A percentile compares a stretch with the other conserved stretches of the same genome.
Conservation (phyloP, 768 basidiomycete genomes). For the Tylopilus plumbeoviolaceoides region DNA sequence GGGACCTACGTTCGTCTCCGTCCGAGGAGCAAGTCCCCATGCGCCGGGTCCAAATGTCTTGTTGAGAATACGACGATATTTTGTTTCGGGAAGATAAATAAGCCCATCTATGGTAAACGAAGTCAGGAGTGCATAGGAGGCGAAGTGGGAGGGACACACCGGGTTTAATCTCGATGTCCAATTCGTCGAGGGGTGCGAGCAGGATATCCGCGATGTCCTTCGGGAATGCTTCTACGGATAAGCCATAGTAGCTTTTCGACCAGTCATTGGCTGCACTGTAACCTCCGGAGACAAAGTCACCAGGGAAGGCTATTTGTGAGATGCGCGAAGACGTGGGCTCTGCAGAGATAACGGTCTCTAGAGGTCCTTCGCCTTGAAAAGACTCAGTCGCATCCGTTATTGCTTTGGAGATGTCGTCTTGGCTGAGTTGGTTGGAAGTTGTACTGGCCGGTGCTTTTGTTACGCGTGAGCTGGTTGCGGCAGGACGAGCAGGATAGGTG, state of each 20-base stretch:
- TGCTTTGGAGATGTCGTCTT: slow-evolving; percentile 18
- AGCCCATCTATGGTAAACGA: slow-evolving; percentile 64
- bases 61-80: slow-evolving; percentile 89
- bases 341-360: slow-evolving; percentile 10
- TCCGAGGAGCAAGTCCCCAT: slow-evolving; percentile 93
- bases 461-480: slow-evolving; percentile 17
- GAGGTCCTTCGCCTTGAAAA: slow-evolving; percentile 12
- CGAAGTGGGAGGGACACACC: slow-evolving; percentile 42
- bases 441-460: slow-evolving; percentile 33
- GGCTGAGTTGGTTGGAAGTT: slow-evolving; percentile 19
- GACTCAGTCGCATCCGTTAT: slow-evolving; percentile 18
- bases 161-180: slow-evolving; percentile 92
- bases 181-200: slow-evolving; percentile 66
- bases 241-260: slow-evolving; percentile 82
- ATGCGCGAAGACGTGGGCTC: slow-evolving; percentile 9
- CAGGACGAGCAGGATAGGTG: slow-evolving; percentile 22
- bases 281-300: slow-evolving; percentile 23
- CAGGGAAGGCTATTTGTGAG: slow-evolving; percentile 25
- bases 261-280: slow-evolving; percentile 57
- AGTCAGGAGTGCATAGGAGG: neutral
- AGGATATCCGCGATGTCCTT: slow-evolving; percentile 70
- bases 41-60: slow-evolving; percentile 94
- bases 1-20: slow-evolving; percentile 85
- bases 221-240: slow-evolving; percentile 73
- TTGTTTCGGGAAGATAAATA: slow-evolving; percentile 94